A percentile compares a stretch with the other conserved stretches of the same genome.
Conservation (phyloP, 208 protist species). For the Acanthamoeba divionensis region DNA sequence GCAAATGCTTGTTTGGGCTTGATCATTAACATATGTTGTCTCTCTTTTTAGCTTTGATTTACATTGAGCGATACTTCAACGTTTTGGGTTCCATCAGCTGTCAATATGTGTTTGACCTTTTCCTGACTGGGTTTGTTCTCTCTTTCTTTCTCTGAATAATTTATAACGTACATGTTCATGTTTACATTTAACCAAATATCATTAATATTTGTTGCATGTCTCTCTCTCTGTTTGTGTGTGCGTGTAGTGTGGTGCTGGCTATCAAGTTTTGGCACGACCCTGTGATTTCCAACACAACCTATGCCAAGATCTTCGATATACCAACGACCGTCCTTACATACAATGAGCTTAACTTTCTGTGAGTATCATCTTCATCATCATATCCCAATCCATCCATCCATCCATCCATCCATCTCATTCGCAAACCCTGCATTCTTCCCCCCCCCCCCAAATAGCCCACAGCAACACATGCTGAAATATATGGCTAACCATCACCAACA, state of each 20-base stretch:
- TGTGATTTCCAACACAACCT: slow-evolving; percentile 47
- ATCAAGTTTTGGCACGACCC: slow-evolving; percentile 55
- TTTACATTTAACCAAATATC: no score
- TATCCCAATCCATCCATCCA: no score
- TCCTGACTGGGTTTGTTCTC: background rate
- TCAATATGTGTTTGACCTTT: slow-evolving; percentile 48
- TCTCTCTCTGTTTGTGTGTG: no score
- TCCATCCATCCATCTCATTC: no score
- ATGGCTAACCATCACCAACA: no score
- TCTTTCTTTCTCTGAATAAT: no score
- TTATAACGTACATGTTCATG: background rate
- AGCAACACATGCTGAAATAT: no score
- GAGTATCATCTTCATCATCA: no score
- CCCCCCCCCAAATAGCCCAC: no score
- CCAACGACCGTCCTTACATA: slow-evolving; percentile 47
- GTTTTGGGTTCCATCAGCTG: slow-evolving; percentile 5
- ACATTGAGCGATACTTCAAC: slow-evolving; percentile 30
- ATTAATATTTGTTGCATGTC: no score
- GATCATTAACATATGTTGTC: background rate
- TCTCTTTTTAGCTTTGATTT: slow-evolving; percentile 3
- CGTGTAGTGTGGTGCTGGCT: slow-evolving; percentile 20
- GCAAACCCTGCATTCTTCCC: no score
- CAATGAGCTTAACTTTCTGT: slow-evolving; percentile 55
- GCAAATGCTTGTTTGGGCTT: background rate
- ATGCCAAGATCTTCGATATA: slow-evolving; percentile 49